Conservation (phyloP, 164 flowering plant species). For the Annona cherimola region DNA sequence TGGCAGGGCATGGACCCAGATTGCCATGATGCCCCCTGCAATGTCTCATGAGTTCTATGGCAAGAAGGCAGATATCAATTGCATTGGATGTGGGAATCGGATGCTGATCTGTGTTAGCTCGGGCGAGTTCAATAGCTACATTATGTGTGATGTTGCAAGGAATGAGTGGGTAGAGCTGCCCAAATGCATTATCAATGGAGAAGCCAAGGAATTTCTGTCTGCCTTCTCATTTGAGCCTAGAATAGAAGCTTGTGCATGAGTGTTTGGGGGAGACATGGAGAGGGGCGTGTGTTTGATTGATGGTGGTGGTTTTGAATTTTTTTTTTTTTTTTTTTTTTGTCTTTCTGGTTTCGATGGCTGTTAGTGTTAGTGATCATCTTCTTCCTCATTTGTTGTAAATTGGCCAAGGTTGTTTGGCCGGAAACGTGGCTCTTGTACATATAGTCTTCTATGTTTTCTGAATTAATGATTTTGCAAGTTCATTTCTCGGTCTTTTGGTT, state of each 20-base stretch:
- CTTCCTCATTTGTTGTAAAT: constrained; percentile 1
- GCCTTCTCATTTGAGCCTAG: constrained; percentile 73
- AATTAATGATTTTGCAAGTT: not conserved
- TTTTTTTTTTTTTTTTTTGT: not conserved
- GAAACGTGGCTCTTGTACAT: not conserved
- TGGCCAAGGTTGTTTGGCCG: not conserved
- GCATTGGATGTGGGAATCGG: constrained; percentile 41
- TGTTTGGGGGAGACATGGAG: not conserved
- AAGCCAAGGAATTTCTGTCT: constrained; percentile 48
- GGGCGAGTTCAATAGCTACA: constrained; percentile 26
- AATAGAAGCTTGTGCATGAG: constrained; percentile 58
- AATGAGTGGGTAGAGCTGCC: constrained; percentile 60
- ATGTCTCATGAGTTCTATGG: constrained; percentile 62
- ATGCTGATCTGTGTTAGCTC: constrained; percentile 53
- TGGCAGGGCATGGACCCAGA: constrained; percentile 39
- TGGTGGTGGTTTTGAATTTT: not conserved
- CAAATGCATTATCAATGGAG: constrained; percentile 32
- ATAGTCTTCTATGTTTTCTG: not conserved
- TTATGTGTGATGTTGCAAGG: constrained; percentile 38
- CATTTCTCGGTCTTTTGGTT: not conserved
- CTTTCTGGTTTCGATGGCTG: not conserved
- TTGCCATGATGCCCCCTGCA: constrained; percentile 59
- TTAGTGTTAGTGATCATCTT: not conserved
- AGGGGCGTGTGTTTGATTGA: constrained; percentile 13
- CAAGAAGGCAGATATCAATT: constrained; percentile 68